Base-by-base conservation (phyloP, 208 protist species). In the Crithidia acanthocephali region DNA sequence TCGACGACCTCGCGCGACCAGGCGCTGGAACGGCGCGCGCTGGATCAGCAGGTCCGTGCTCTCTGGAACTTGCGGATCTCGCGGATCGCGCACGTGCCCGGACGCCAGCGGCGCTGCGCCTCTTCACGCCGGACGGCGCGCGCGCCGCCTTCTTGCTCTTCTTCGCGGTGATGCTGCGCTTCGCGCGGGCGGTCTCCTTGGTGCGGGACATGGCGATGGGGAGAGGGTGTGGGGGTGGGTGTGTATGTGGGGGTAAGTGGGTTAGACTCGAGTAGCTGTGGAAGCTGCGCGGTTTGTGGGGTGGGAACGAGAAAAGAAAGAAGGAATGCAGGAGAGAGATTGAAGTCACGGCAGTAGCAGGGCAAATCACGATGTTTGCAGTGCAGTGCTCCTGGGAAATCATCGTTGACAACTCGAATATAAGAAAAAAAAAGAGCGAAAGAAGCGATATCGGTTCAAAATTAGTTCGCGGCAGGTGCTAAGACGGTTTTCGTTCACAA, bases 101-200 rank as follows among this genome's bases (percentile, higher is more conserved):
- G 44, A 72, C 97, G 85, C 94, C 95, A 99, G 76, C 78, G 82
- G 68, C 98, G 81, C 76, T 99, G 98, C 48, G 98, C 33, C 91
- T 98, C 94, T 99, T 99, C 56, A 99, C 84, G 72, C 98, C 98
- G 22, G 96, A 82, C 37, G 79, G 56, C 25, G 90, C 94, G 90
- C 98, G 99, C 71, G 94, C 86, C 27, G 98, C 98, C 44, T 98
- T 98, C 93, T 99, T 99, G 79, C 95, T 97, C 81, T 99, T 79
- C 98, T 93, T 81, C 89, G 98, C 63, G 88, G 97, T 92, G 98
- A 99, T 77, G 95, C 95, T 88, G 96, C 94, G 97, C 93, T 99
- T 99, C 59, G 79, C 77, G 77, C 98, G 92, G 48, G 98, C 97
- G 47, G 97, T 99, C 81, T 99, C 97, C 91, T 99, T 99, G 22